Evolutionary conservation across 441 rosid species (phyloP).

Genomic region (Corymbia calophylla): DNA sequence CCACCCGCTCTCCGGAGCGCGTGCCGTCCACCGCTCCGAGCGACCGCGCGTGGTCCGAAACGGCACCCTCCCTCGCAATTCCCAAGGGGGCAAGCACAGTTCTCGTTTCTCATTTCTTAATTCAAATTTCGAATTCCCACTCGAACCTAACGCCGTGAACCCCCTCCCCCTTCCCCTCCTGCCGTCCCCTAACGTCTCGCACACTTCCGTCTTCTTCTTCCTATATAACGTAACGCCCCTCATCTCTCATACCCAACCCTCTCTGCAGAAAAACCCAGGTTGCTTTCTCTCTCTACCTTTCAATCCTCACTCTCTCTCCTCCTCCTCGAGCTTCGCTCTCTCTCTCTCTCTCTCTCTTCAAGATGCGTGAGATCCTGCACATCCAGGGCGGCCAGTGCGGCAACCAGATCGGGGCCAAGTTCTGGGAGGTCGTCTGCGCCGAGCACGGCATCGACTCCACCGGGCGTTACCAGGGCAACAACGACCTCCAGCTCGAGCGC

Average conservation of each 20-base stretch:
- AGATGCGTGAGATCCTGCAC: conserved; percentile 56
- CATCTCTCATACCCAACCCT: fast-evolving
- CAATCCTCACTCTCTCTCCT: background rate
- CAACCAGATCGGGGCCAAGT: conserved; percentile 59
- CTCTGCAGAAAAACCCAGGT: background rate
- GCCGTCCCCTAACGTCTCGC: background rate
- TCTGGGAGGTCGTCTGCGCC: conserved; percentile 48
- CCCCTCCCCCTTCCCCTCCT: background rate
- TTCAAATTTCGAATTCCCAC: conserved; percentile 37
- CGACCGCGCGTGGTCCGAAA: background rate
- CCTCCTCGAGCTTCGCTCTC: background rate
- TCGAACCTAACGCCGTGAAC: conserved; percentile 22
- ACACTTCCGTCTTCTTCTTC: conserved; percentile 7
- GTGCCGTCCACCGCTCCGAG: background rate
- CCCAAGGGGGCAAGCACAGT: background rate
- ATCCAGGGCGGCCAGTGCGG: conserved; percentile 59
- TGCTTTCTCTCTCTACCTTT: background rate
- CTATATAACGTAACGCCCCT: conserved; percentile 3
- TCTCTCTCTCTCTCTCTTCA: background rate
- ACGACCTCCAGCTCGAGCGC: conserved; percentile 46
- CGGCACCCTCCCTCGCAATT: background rate
- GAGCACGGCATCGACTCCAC: conserved; percentile 52
- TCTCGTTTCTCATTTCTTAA: background rate
- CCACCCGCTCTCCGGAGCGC: background rate
- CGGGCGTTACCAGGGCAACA: conserved; percentile 41